phyloP scores from a whole-genome alignment of 2,329 filamentous ascomycete species.

The Aspergillus transmontanensis region DNA sequence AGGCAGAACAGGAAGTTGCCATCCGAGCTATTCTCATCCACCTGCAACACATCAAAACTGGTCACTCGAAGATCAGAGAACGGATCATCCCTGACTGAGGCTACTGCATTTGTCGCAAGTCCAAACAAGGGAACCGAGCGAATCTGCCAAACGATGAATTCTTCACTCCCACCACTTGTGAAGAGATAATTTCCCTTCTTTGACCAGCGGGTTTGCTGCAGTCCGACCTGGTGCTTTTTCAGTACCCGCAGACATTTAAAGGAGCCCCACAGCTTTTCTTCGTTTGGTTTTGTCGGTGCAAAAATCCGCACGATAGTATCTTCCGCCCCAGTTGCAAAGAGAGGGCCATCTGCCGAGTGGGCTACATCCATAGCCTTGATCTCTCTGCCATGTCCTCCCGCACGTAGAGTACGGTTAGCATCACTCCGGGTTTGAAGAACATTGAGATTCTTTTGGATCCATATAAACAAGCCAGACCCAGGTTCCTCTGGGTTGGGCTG shows the following conservation, averaged over 20 bases:
- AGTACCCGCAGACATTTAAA: slow-evolving; percentile 64
- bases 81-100: slow-evolving; percentile 49
- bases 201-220: slow-evolving; percentile 80
- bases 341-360: slow-evolving; percentile 19
- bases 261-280: slow-evolving; percentile 22
- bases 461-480: slow-evolving; percentile 63
- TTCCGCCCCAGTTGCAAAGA: slow-evolving; percentile 70
- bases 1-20: slow-evolving; percentile 64
- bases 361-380: slow-evolving; percentile 67
- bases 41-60: slow-evolving; percentile 66
- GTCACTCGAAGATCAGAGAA: slow-evolving; percentile 75
- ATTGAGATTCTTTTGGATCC: slow-evolving; percentile 69
- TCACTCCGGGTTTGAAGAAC: slow-evolving; percentile 43
- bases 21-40: slow-evolving; percentile 26
- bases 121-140: slow-evolving; percentile 55
- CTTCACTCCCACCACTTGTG: slow-evolving; percentile 83
- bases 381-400: slow-evolving; percentile 83
- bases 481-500: slow-evolving; percentile 26
- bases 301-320: slow-evolving; percentile 76
- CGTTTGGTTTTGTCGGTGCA: slow-evolving; percentile 20
- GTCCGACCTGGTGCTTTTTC: slow-evolving; percentile 77
- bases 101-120: slow-evolving; percentile 57
- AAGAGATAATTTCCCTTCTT: slow-evolving; percentile 69
- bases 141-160: slow-evolving; percentile 83
- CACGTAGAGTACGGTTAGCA: slow-evolving; percentile 57